Conservation (phyloP, 2,329 filamentous ascomycete species). For the Calonectria pauciramosa region DNA sequence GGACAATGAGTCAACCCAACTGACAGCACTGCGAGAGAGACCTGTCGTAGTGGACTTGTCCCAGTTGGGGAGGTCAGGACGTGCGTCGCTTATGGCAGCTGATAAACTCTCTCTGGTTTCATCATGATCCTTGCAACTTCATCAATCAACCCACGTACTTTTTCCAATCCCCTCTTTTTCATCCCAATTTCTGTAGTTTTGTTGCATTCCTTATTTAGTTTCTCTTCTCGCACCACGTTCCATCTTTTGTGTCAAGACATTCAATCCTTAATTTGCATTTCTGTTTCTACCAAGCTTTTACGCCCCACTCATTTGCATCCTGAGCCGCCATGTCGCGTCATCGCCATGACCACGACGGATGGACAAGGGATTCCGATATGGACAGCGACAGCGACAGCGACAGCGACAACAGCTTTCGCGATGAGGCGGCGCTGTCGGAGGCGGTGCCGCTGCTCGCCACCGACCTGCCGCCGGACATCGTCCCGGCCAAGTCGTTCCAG, state of each 20-base stretch:
- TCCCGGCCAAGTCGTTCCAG: constrained; percentile 44
- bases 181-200: background rate
- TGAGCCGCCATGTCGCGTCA: constrained; percentile 10
- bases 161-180: constrained; percentile 2
- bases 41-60: background rate
- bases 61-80: constrained; percentile 23
- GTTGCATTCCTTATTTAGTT: background rate
- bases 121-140: constrained; percentile 6
- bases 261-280: background rate
- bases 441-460: constrained; percentile 39
- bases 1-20: background rate
- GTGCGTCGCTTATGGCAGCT: background rate
- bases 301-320: background rate
- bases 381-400: constrained; percentile 28
- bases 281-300: background rate
- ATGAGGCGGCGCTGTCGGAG: constrained; percentile 30
- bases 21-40: background rate
- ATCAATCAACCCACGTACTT: background rate
- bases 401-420: constrained; percentile 16
- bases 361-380: background rate
- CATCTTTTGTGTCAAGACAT: background rate
- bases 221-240: background rate
- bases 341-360: background rate
- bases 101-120: constrained; percentile 8
- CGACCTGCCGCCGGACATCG: constrained; percentile 32